Base-by-base conservation (phyloP, 495 filamentous ascomycete genomes). In the Lasiosphaeria ovina region DNA sequence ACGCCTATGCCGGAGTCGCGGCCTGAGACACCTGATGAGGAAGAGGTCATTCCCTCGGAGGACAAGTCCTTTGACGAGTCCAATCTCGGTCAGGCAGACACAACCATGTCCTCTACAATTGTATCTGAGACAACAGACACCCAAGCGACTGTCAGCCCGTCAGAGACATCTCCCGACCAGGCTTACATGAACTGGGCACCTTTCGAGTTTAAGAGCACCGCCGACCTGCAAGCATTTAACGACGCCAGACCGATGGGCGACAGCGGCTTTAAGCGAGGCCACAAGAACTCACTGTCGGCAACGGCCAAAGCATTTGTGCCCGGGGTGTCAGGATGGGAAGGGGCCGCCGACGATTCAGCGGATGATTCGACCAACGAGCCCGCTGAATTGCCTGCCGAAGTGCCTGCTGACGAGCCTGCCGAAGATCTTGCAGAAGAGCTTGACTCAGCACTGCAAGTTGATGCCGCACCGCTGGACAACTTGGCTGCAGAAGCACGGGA, bases 291-390 rank as follows among this genome's bases (percentile, higher is more conserved):
- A 6, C 78, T 93, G 32, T 91, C 88, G 40, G 84, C 89, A 35
- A 79, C 83, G 1, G 88, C 89, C 2, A 84, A 81, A 67, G 78
- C 86, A 4, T 92, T 92, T 66, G 81, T 74, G 78, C 88, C 80
- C 75, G 82, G 74, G 66, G 81, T 57, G 65, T 76, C 76, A 66
- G 69, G 52, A n/a, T 81, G 77, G 65, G 74, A 65, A 38, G 50
- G 54, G 31, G 57, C 72, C 35, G 63, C 74, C 8, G 74, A 77
- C 40, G 62, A 60, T 40, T 57, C 83, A 54, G 73, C 75, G 35
- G 73, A 68, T 45, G 62, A 63, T 6, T 57, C 62, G 34, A 42
- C 51, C 16, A 62, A 60, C 35, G 63, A 63, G 33, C 5, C 50
- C 14, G 64, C 69, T 40, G 57, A 62, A 7, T 70, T 74, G 16